Conservation (phyloP, 805 yeast species). For the Saccharomycopsis oosterbeekiorum region DNA sequence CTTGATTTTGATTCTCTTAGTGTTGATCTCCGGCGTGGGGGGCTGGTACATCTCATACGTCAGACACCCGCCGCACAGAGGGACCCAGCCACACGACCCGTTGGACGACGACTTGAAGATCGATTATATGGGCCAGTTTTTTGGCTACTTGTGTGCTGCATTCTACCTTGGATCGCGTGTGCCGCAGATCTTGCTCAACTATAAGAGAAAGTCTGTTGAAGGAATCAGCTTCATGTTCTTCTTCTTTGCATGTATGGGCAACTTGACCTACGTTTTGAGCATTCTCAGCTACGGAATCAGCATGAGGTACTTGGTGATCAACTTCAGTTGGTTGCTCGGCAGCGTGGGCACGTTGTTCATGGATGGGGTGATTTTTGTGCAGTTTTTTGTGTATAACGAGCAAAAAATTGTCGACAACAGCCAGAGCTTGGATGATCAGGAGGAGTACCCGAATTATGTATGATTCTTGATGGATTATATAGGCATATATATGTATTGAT, state of each 20-base stretch:
- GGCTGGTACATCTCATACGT: slow-evolving; percentile 74
- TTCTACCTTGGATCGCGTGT: slow-evolving; percentile 79
- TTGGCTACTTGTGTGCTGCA: slow-evolving; percentile 71
- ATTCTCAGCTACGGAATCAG: slow-evolving; percentile 70
- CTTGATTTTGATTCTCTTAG: slow-evolving; percentile 39
- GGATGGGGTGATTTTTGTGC: slow-evolving; percentile 77
- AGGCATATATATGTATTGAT: too few relatives aligned
- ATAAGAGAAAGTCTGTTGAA: slow-evolving; percentile 81
- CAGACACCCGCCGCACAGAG: slow-evolving; percentile 28
- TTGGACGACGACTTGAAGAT: slow-evolving; percentile 42
- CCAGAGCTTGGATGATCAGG: slow-evolving; percentile 19
- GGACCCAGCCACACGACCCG: slow-evolving; percentile 22
- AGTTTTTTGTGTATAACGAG: slow-evolving; percentile 61
- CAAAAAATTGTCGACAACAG: slow-evolving; percentile 18
- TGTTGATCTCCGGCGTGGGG: slow-evolving; percentile 69
- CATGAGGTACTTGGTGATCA: slow-evolving; percentile 60
- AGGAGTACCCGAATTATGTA: slow-evolving; percentile 4
- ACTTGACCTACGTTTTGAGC: slow-evolving; percentile 79
- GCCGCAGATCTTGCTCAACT: slow-evolving; percentile 85
- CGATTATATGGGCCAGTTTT: slow-evolving; percentile 73
- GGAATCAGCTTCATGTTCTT: slow-evolving; percentile 92
- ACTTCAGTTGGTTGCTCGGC: slow-evolving; percentile 90
- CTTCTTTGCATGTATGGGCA: slow-evolving; percentile 91
- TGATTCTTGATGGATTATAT: not conserved
- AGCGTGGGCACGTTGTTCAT: slow-evolving; percentile 76